Base-by-base conservation (phyloP, 2,329 filamentous ascomycete species). In the Plectosphaerella plurivora region DNA sequence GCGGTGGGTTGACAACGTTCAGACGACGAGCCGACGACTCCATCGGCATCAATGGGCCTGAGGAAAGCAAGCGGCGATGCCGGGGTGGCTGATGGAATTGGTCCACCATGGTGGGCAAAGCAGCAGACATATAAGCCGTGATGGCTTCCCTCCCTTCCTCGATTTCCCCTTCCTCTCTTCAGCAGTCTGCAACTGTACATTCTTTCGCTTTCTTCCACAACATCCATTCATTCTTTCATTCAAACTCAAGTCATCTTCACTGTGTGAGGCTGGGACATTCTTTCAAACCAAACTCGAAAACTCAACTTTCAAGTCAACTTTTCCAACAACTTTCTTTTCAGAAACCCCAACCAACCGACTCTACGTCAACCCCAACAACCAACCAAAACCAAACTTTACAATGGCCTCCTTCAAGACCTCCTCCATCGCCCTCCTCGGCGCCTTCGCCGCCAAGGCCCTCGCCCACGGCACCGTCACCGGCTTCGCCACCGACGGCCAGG, bases 401-500 rank as follows among this genome's bases (percentile, higher is more conserved):
- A 48, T 48, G 46, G 33, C 45, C 5, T 48, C 47, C 12, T 41
- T 49, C 47, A 49, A 49, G 47, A 9, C 41, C 18, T 49, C 47
- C 36, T 41, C 55, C 42, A 20, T 57, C 28, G 55, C 55, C 50
- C 55, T 57, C 39, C 47, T 52, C 36, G 54, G 54, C 45, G 54
- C 52, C 47, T 56, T 57, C 51, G 55, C 55, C 54, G 41, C 50
- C 20, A 45, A 35, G 16, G 54, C 54, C 44, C 45, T 57, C 7
- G 55, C 55, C 54, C 55, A 57, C 50, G 55, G 55, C 48, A 54
- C 35, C 48, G 54, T 57, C 51, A 22, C 45, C 18, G 48, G 49
- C 44, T 57, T 47, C 48, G 24, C 28, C 36, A 45, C 55, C 4
- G 55, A 56, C 42, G 54, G 55, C 37, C 24, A 45, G 37, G 44